Evolutionary conservation across 345 rosid genomes (phyloP).

Genomic region (Gossypium anomalum): DNA sequence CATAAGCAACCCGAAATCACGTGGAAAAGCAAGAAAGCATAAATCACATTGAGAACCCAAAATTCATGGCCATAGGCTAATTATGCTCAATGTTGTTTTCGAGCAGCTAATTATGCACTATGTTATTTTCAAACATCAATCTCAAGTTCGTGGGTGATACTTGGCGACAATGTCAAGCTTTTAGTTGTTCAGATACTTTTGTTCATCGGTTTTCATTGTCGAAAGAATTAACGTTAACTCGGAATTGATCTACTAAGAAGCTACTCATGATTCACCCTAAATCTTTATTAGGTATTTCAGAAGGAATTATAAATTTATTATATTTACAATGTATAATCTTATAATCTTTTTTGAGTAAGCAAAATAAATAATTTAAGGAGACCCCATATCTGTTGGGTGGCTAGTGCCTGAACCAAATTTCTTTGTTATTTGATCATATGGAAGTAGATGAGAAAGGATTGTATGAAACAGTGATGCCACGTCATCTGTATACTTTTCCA

Average conservation of each 20-base stretch:
- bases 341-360: no score
- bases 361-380: no score
- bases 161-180: background rate
- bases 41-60: no score
- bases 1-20: no score
- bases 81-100: background rate
- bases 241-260: background rate
- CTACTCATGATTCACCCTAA: background rate
- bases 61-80: background rate
- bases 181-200: background rate
- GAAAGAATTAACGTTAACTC: no score
- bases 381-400: no score
- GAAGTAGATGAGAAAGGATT: no score
- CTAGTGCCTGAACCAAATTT: background rate
- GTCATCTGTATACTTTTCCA: no score
- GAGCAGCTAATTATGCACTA: background rate
- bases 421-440: constrained; percentile 18
- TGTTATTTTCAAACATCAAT: constrained; percentile 1
- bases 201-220: background rate
- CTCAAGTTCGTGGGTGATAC: background rate
- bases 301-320: no score
- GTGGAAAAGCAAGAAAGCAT: no score
- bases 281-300: background rate
- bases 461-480: no score
- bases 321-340: no score